These are phyloP conservation scores for Datisca glomerata DNA, from an alignment of 306 rosid species.

Conservation along the genomic window DNA sequence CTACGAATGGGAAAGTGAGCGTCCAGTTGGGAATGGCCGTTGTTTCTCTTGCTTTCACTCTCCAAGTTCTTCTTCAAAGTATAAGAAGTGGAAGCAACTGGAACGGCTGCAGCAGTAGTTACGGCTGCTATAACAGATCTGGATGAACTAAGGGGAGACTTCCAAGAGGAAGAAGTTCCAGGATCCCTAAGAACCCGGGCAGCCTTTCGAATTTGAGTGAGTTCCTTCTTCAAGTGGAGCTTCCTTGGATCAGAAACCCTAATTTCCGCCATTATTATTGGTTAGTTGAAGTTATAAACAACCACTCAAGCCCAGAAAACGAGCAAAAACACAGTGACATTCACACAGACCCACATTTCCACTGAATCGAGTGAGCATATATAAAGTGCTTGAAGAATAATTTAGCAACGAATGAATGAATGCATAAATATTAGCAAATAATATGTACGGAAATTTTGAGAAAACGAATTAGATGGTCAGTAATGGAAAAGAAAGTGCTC, in stretches of 20 bases:
- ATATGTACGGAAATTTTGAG: not conserved
- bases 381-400: not conserved
- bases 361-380: slow-evolving; percentile 7
- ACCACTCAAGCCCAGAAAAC: not conserved
- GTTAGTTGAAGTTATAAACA: not conserved
- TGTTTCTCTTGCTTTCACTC: slow-evolving; percentile 16
- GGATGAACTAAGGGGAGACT: slow-evolving; percentile 61
- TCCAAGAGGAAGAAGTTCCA: slow-evolving; percentile 86
- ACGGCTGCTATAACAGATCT: slow-evolving; percentile 38
- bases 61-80: slow-evolving; percentile 26
- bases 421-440: not conserved
- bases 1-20: slow-evolving; percentile 5
- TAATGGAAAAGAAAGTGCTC: not conserved
- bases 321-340: slow-evolving; percentile 1
- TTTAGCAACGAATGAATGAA: not conserved
- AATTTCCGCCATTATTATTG: slow-evolving; percentile 37
- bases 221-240: slow-evolving; percentile 77
- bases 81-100: slow-evolving; percentile 20
- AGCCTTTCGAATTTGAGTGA: slow-evolving; percentile 92
- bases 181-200: slow-evolving; percentile 89
- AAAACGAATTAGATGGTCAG: not conserved
- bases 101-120: slow-evolving; percentile 9
- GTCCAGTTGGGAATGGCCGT: slow-evolving; percentile 10
- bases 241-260: slow-evolving; percentile 63
- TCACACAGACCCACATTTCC: slow-evolving; percentile 5